Evolutionary conservation across 148 eudicot species (phyloP), one percentile per base, ranked within the genome.

Genomic region (Cornus florida): DNA sequence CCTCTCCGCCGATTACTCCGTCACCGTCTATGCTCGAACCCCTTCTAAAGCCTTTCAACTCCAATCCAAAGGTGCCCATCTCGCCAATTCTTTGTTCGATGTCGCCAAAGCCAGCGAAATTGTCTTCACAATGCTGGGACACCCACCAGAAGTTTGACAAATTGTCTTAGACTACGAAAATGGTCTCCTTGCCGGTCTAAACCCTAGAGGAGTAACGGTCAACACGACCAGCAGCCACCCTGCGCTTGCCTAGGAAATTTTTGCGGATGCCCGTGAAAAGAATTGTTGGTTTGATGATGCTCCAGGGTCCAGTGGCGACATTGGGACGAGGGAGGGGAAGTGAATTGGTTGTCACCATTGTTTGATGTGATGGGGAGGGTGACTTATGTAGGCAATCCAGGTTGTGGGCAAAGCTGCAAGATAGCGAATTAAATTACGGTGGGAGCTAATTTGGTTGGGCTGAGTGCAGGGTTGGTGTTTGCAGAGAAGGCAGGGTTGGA

Each of bases 61-160:
- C 80, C 86, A 86, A 71, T 84, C 93, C 75, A 89, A 75, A 48
- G 97, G 97, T 19, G 98, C 97, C 72, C 74, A 28, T 8, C 86
- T 94, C 53, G 87, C 86, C 46, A 16, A 74, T 13, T 90, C 94
- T 46, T 92, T 88, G 0, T 72, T 86, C 22, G 70, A 75, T 3
- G 75, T 95, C 22, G 97, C 93, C 43, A 32, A 64, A 48, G 9
- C 80, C 5, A 72, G 83, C 13, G 89, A 95, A 39, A 79, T 92
- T 17, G 79, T 95, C 57, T 95, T 95, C 88, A 95, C 98, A 69
- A 95, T 95, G 98, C 67, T 95, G 33, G 95, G 97, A 67, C 97
- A 90, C 93, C 95, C 98, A 10, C 82, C 89, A 71, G 97, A 95
- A 85, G 98, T 95, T 79, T 89, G 84, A 82, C 84, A 84, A 79